These are phyloP conservation scores for Fusarium sp. DNA, from an alignment of 2,329 filamentous ascomycete species.

Conservation along the genomic window DNA sequence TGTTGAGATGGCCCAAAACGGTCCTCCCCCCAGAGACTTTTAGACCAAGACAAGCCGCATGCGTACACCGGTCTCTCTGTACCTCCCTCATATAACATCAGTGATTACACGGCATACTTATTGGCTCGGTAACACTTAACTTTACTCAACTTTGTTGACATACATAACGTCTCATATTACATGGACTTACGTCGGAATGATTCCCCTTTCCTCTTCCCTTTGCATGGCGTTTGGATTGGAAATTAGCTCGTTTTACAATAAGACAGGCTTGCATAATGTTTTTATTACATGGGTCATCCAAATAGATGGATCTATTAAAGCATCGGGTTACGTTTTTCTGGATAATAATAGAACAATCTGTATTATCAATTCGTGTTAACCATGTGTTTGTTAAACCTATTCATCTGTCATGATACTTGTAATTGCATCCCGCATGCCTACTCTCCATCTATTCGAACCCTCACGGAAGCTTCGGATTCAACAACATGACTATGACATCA, in stretches of 20 bases:
- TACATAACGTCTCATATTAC: conserved; percentile 3
- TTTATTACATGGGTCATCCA: background rate
- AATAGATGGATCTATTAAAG: background rate
- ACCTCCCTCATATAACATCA: background rate
- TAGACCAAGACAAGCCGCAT: background rate
- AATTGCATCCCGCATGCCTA: background rate
- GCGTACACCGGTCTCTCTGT: background rate
- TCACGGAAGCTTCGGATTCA: background rate
- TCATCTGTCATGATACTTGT: background rate
- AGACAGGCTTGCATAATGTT: background rate
- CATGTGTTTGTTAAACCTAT: background rate
- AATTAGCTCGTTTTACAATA: background rate
- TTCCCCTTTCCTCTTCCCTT: conserved; percentile 25
- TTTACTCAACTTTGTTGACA: background rate
- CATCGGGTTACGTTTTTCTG: background rate
- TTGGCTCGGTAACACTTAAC: background rate
- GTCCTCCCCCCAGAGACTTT: conserved; percentile 24
- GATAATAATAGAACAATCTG: background rate
- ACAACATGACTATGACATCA: conserved; percentile 4
- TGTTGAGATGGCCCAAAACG: conserved; percentile 36
- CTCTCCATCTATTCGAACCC: background rate
- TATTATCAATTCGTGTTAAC: background rate
- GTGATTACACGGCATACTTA: background rate
- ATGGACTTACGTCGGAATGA: conserved; percentile 33
- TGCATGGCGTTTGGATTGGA: conserved; percentile 32